These are phyloP conservation scores for Stemphylium vesicarium DNA, from an alignment of 2,329 filamentous ascomycete species.

Conservation along the genomic window DNA sequence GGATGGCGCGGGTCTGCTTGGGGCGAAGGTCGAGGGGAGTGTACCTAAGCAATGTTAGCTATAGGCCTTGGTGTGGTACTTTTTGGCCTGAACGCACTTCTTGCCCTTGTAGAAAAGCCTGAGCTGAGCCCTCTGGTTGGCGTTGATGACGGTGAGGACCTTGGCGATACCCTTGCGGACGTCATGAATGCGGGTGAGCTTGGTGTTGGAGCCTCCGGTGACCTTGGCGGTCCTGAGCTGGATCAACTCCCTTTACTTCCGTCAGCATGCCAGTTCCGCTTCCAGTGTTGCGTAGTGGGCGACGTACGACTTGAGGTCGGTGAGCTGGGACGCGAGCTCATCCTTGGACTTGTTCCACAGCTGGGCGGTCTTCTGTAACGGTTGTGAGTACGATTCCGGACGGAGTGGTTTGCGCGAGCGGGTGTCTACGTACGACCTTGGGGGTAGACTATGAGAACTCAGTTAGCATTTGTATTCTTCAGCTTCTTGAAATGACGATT, in stretches of 20 bases:
- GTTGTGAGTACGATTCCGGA: conserved; percentile 47
- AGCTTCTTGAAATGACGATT: conserved; percentile 17
- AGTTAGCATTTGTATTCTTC: conserved; percentile 35
- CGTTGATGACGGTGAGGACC: conserved; percentile 99
- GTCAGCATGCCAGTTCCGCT: conserved; percentile 36
- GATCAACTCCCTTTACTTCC: conserved; percentile 72
- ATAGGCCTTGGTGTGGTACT: background rate
- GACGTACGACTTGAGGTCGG: conserved; percentile 48
- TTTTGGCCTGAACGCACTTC: conserved; percentile 63
- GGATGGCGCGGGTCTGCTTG: conserved; percentile 98
- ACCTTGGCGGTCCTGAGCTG: conserved; percentile 99
- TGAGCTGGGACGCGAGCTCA: conserved; percentile 79
- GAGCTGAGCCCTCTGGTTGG: conserved; percentile 97
- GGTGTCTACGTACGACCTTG: conserved; percentile 64
- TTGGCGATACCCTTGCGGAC: conserved; percentile 99
- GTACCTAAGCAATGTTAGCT: conserved; percentile 61
- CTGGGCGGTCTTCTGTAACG: conserved; percentile 76
- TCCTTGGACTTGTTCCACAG: conserved; percentile 99
- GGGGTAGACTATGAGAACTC: conserved; percentile 58
- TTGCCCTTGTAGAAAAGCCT: conserved; percentile 98
- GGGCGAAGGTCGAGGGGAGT: conserved; percentile 95
- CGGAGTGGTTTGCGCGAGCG: conserved; percentile 20
- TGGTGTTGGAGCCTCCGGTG: conserved; percentile 85
- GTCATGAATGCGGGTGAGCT: conserved; percentile 84
- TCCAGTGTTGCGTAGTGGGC: conserved; percentile 11